Evolutionary conservation across 306 rosid species (phyloP), one percentile per base, ranked within the genome.

Genomic region (Gastrolobium villosum): DNA sequence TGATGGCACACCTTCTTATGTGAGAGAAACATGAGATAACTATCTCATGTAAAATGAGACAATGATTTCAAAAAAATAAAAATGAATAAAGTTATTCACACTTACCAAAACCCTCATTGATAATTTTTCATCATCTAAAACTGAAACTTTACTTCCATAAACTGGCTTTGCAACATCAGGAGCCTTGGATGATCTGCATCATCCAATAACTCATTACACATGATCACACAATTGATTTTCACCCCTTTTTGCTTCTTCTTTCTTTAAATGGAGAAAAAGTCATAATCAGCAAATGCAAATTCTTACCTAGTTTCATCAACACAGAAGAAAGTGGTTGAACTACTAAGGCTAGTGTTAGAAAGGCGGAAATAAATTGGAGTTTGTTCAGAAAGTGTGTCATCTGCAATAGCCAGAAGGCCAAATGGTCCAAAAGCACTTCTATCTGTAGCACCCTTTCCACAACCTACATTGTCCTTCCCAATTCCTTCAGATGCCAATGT

Each of bases 181-280:
- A 62, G 97, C 97, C 74, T 76, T 78, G 6, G 96, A 79, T 31
- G 97, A 90, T 82, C 97, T 93, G 73, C 89, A 89, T 71, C 55
- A 60, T 9, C 34, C 43, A 78, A 68, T 7, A 44, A 74, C 35
- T 59, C 37, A 59, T 60, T 15, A 20, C 9, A 26, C 10, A 55
- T 26, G 3, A 15, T 0, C 2, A 48, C 20, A 63, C 13, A 40
- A 40, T 14, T 8, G 8, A 57, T 32, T 5, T 4, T 6, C 40
- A 32, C 36, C 28, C 28, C 7, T 45, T 14, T 4, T 40, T 43
- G 39, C 8, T 74, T 43, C 6, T 5, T 6, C 5, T 32, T 60
- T 6, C 10, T 37, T 37, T 37, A 52, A 35, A 70, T 10, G 20
- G n/a, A 32, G 31, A 57, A 69, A 49, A 53, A 36, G 26, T 54